Evolutionary conservation across 345 rosid species (phyloP), one percentile per base, ranked within the genome.

Genomic region (Theobroma cacao): DNA sequence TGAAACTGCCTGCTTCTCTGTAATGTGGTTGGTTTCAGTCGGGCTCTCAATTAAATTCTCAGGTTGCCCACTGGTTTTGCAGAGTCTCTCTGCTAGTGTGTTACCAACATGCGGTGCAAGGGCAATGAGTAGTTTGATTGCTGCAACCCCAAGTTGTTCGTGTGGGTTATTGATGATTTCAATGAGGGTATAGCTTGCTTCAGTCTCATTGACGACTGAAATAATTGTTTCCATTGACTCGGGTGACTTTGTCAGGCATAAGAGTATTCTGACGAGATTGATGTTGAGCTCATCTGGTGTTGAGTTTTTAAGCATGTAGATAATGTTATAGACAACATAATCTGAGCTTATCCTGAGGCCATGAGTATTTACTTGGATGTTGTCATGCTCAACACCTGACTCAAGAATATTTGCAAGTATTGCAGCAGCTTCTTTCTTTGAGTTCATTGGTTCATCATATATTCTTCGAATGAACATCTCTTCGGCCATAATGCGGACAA

Each of bases 1-100:
- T 28, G 97, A 93, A 79, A 90, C 86, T 41, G 94, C 96, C 72
- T 88, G 93, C 81, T 80, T 91, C 82, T 95, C 96, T 24, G 96
- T 89, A 78, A 92, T 85, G 43, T 72, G 84, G 76, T 78, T 82
- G 43, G 79, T 80, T 79, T 80, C 89, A 55, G 48, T 26, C 8
- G 81, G 86, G 72, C 82, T 66, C 18, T 83, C 82, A 62, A 95
- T 85, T 69, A 93, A 88, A 89, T 80, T 89, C 77, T 86, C 95
- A 0, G 98, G 98, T 74, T 82, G 97, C 45, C 95, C 98, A 73
- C 87, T 80, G 38, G 91, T 91, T 85, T 81, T 90, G 88, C 98
- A 91, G 26, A 95, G 88, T 79, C 88, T 85, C 80, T 92, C 98
- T 0, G 89, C 87, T 67, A 93, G 81, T 2, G 86, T 85, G 85